These are phyloP conservation scores for Coemansia sp. DNA, from an alignment of 192 early-diverging fungal species.

Conservation along the genomic window DNA sequence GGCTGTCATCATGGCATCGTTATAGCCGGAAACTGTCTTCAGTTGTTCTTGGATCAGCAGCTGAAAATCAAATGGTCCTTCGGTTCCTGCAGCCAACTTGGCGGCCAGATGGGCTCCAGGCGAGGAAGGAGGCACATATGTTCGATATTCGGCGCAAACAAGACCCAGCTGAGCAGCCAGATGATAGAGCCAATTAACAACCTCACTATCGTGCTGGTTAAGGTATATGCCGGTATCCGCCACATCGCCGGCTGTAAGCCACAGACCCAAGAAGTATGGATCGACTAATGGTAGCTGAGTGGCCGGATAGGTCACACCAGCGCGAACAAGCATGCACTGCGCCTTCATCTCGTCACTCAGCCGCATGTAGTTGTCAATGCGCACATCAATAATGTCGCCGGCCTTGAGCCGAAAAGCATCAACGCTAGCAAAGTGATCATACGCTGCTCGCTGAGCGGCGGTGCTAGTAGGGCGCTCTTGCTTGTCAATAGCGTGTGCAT, in stretches of 20 bases:
- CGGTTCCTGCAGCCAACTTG: not conserved
- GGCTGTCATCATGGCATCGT: not conserved
- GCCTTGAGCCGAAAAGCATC: not conserved
- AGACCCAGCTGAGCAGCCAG: constrained; percentile 13
- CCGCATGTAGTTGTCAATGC: constrained; percentile 22
- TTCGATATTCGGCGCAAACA: constrained; percentile 11
- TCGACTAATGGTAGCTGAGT: constrained; percentile 13
- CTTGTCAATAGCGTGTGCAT: not conserved
- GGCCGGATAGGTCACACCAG: constrained; percentile 11
- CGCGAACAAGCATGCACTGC: constrained; percentile 13
- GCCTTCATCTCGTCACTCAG: constrained; percentile 19
- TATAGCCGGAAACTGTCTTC: not conserved
- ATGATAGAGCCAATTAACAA: constrained; percentile 5
- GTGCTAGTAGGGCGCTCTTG: not conserved
- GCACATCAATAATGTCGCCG: constrained; percentile 16
- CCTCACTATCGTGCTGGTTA: not conserved
- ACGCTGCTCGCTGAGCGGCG: constrained; percentile 12
- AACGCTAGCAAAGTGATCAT: constrained; percentile 5
- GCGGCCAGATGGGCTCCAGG: not conserved
- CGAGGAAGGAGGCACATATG: constrained; percentile 10
- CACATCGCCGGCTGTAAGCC: constrained; percentile 13
- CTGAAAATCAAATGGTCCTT: not conserved
- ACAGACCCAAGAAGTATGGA: constrained; percentile 19
- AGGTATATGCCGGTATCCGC: constrained; percentile 13
- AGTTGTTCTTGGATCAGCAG: not conserved